A percentile compares a stretch with the other conserved stretches of the same genome.
Conservation (phyloP, 345 rosid species). For the Crucihimalaya himalaica region DNA sequence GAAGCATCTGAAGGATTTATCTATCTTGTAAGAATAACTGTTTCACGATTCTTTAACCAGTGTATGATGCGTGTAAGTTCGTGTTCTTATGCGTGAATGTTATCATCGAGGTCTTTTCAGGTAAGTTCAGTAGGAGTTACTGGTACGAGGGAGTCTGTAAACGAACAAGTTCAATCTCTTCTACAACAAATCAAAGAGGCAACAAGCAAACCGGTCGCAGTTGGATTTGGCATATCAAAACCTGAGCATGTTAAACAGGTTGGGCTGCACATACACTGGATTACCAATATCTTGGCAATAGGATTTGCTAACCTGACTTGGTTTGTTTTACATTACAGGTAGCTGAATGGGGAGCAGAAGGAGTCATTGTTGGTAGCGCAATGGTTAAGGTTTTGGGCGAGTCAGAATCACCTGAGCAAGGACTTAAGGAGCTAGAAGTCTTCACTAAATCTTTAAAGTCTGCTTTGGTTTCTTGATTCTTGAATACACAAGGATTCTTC, state of each 20-base stretch:
- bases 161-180: constrained; percentile 61
- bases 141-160: constrained; percentile 79
- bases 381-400: constrained; percentile 74
- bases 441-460: constrained; percentile 67
- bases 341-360: constrained; percentile 88
- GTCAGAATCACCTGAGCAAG: constrained; percentile 73
- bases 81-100: neutral
- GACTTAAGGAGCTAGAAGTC: constrained; percentile 59
- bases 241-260: constrained; percentile 88
- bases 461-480: constrained; percentile 53
- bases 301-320: neutral
- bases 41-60: neutral
- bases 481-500: constrained; percentile 37
- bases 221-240: constrained; percentile 81
- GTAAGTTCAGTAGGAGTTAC: constrained; percentile 91
- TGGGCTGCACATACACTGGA: constrained; percentile 12
- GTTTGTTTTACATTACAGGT: constrained; percentile 42
- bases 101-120: constrained; percentile 41
- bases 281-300: neutral
- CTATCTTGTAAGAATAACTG: constrained; percentile 65
- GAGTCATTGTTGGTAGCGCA: constrained; percentile 86
- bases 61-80: neutral
- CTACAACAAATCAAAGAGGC: constrained; percentile 70
- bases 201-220: constrained; percentile 73
- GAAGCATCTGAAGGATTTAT: constrained; percentile 87